These are phyloP conservation scores for Tetrahymena elliotti DNA, from an alignment of 73 alveolate genomes.

Conservation along the genomic window DNA sequence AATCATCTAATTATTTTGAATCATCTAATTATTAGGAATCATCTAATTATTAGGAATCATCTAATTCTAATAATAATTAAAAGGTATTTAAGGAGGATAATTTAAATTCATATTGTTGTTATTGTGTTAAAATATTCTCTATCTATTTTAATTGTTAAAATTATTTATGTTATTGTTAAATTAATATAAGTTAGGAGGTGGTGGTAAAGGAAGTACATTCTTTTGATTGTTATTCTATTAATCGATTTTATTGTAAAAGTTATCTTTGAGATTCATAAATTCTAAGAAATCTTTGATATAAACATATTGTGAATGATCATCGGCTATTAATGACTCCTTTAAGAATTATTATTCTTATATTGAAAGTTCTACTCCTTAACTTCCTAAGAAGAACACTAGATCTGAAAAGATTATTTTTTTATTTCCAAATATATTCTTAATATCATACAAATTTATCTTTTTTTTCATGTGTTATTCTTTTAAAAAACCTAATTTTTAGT, in stretches of 20 bases:
- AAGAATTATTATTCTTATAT: not conserved
- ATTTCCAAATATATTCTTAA: not conserved
- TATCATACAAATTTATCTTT: not conserved
- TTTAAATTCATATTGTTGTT: too few species aligned
- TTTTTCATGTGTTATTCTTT: not conserved
- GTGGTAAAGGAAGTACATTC: not conserved
- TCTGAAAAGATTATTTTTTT: not conserved
- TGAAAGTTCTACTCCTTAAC: not conserved
- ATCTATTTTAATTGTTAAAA: too few species aligned
- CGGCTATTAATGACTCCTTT: not conserved
- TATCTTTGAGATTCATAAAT: not conserved
- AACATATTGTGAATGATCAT: not conserved
- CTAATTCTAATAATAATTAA: too few species aligned
- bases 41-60: not conserved
- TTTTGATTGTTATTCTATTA: not conserved
- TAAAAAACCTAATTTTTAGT: not conserved
- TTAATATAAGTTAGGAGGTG: not conserved
- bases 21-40: too few species aligned
- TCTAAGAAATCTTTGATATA: not conserved
- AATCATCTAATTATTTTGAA: too few species aligned
- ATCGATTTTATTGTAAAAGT: not conserved
- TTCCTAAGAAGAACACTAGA: not conserved
- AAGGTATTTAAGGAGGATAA: not conserved
- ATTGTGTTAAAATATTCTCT: not conserved
- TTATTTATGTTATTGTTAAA: not conserved